Base-by-base conservation (phyloP, 2,329 filamentous ascomycete genomes). In the Thielaviopsis ethacetica region DNA sequence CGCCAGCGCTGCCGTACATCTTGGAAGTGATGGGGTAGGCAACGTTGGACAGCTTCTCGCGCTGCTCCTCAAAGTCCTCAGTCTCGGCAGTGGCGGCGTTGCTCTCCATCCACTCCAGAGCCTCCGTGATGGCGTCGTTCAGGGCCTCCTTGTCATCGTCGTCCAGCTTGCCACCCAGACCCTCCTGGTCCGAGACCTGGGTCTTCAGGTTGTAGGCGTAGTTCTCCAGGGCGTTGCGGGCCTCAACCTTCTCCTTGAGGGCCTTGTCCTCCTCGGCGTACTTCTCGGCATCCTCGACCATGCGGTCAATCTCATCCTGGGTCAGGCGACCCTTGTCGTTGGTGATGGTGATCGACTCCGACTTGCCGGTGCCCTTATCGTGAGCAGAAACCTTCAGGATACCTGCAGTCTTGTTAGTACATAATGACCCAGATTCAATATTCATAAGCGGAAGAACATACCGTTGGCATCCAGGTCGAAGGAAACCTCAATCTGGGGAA, bases 181-280 rank as follows among this genome's bases (percentile, higher is more conserved):
- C 93, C 64, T 96, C 90, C 67, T 95, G 87, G 64, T 98, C 93
- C 73, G 91, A 91, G 78, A 90, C 85, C 80, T 97, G 93, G 86
- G 95, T 97, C 88, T 97, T 97, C 67, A 98, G 79, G 78, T 82
- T 91, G 83, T 95, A 97, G 66, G 90, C 90, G 76, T 97, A 98
- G 84, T 97, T 97, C 84, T 98, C 93, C 63, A 98, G 86, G 67
- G 85, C 83, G 76, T 98, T 97, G 71, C 91, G 86, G 67, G 91
- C 86, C 79, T 96, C 91, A 67, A 98, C 95, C 77, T 91, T 91
- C 78, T 93, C 88, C 71, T 90, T 89, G 69, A 88, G 94, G 64
- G 91, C 91, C 84, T 97, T 97, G 80, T 98, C 93, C 77, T 97
- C 93, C 74, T 98, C 93, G 70, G 93, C 93, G 72, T 91, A 97